These are phyloP conservation scores for Linaria vulgaris DNA, from an alignment of 257 asterid species.

Conservation along the genomic window DNA sequence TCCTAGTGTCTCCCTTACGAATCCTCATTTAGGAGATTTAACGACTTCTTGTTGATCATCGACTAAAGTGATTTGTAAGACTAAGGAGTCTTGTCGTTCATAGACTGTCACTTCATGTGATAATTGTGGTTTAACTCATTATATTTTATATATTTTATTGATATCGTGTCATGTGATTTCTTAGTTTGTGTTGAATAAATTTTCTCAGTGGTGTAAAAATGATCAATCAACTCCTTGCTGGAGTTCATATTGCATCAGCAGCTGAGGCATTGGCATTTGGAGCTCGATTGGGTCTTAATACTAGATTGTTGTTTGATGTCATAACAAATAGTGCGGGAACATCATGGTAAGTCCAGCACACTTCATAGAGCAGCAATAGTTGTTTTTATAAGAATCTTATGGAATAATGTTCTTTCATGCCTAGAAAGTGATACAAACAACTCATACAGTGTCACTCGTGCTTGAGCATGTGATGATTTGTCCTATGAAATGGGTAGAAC, in stretches of 20 bases:
- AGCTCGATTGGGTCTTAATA: slow-evolving; percentile 85
- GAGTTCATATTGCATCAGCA: slow-evolving; percentile 97
- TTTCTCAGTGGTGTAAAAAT: slow-evolving; percentile 78
- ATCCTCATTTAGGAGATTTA: too few relatives aligned
- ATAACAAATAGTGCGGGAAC: slow-evolving; percentile 75
- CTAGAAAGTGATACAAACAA: neutral
- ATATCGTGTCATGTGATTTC: slow-evolving; percentile 2
- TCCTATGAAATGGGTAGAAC: slow-evolving; percentile 6
- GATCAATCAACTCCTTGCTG: slow-evolving; percentile 99
- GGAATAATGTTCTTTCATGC: slow-evolving; percentile 17
- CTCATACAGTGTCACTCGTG: neutral
- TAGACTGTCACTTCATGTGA: too few relatives aligned
- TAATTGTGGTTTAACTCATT: neutral
- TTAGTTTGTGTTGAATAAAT: slow-evolving; percentile 10
- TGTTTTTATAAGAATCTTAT: slow-evolving; percentile 21
- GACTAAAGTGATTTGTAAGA: too few relatives aligned
- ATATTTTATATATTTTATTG: slow-evolving; percentile 1
- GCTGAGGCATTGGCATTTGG: slow-evolving; percentile 97
- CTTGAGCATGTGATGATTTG: slow-evolving; percentile 3
- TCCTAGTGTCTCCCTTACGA: too few relatives aligned
- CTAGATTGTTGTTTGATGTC: slow-evolving; percentile 76
- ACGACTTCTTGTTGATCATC: too few relatives aligned
- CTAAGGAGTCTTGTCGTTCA: too few relatives aligned
- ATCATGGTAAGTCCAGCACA: slow-evolving; percentile 64
- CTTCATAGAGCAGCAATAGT: slow-evolving; percentile 17